A percentile compares a stretch with the other conserved stretches of the same genome.
Conservation (phyloP, 805 yeast species). For the Candida pseudofarinosa region DNA sequence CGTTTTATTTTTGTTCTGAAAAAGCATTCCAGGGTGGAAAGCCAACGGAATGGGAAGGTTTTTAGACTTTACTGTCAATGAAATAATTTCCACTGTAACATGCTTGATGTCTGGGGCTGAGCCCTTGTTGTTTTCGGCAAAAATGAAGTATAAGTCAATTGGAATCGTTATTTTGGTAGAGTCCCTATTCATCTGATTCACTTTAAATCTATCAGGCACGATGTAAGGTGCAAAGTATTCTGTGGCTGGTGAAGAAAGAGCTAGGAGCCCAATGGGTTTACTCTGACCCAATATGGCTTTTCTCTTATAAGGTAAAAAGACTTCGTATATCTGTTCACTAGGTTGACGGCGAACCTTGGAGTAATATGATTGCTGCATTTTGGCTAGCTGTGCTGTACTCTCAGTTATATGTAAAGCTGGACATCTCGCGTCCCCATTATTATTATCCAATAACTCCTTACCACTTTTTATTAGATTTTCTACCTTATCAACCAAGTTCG, state of each 20-base stretch:
- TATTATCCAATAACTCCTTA: constrained; percentile 14
- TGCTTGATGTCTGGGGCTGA: constrained; percentile 23
- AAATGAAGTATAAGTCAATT: constrained; percentile 23
- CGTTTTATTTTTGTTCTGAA: constrained; percentile 23
- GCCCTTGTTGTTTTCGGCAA: constrained; percentile 14
- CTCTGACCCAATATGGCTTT: constrained; percentile 25
- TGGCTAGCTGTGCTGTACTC: constrained; percentile 22
- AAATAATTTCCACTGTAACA: constrained; percentile 27
- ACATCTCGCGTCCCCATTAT: constrained; percentile 5
- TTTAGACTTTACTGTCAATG: constrained; percentile 28
- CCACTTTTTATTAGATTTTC: constrained; percentile 26
- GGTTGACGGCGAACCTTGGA: constrained; percentile 11
- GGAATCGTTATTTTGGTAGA: constrained; percentile 24
- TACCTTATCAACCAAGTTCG: constrained; percentile 23
- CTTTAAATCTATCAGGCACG: constrained; percentile 15
- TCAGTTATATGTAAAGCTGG: constrained; percentile 13
- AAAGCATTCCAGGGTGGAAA: constrained; percentile 31
- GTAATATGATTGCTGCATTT: constrained; percentile 26
- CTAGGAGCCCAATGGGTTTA: constrained; percentile 30
- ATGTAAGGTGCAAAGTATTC: constrained; percentile 25
- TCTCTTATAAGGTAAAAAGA: constrained; percentile 26
- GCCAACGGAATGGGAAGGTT: constrained; percentile 32
- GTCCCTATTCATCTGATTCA: constrained; percentile 2
- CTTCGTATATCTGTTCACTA: constrained; percentile 18
- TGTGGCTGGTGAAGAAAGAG: constrained; percentile 27